Evolutionary conservation across 2,329 filamentous ascomycete genomes (phyloP).

Genomic region (Botryotinia calthae): DNA sequence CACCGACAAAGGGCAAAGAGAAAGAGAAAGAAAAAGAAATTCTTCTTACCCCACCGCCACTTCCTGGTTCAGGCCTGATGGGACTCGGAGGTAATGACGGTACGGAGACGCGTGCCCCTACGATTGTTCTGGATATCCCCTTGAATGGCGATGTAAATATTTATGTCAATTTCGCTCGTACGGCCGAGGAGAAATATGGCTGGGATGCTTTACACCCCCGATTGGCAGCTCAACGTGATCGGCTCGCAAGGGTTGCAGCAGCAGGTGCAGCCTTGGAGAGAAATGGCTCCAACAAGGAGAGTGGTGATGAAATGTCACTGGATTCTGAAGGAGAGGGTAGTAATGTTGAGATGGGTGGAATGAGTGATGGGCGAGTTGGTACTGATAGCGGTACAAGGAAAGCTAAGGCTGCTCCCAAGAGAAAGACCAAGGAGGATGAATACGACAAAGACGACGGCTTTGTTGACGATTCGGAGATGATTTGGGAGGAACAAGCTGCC

Average conservation of each 20-base stretch:
- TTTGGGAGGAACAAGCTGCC: slow-evolving; percentile 94
- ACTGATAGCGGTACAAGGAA: slow-evolving; percentile 60
- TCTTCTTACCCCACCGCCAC: slow-evolving; percentile 48
- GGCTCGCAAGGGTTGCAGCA: slow-evolving; percentile 82
- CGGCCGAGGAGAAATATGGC: slow-evolving; percentile 91
- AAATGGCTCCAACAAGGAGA: slow-evolving; percentile 65
- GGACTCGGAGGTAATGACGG: slow-evolving; percentile 54
- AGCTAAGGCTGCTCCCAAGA: slow-evolving; percentile 56
- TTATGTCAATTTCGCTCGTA: slow-evolving; percentile 90
- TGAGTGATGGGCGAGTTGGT: slow-evolving; percentile 56
- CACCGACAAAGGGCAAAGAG: slow-evolving; percentile 51
- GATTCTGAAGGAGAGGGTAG: slow-evolving; percentile 71
- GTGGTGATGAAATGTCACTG: slow-evolving; percentile 79
- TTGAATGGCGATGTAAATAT: slow-evolving; percentile 77
- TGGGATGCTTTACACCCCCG: slow-evolving; percentile 92
- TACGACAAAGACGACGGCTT: slow-evolving; percentile 83
- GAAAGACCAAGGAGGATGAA: slow-evolving; percentile 76
- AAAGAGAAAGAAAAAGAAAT: slow-evolving; percentile 27
- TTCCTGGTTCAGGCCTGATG: slow-evolving; percentile 63
- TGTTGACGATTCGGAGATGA: slow-evolving; percentile 87
- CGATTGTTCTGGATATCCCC: slow-evolving; percentile 79
- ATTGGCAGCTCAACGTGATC: slow-evolving; percentile 82
- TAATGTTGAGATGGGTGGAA: slow-evolving; percentile 83
- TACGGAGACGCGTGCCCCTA: slow-evolving; percentile 62
- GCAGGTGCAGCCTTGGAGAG: slow-evolving; percentile 83